Percentiles rank a stretch among this genome's conserved stretches.
Conservation (phyloP, 345 rosid genomes). For the Schrenkiella parvula region DNA sequence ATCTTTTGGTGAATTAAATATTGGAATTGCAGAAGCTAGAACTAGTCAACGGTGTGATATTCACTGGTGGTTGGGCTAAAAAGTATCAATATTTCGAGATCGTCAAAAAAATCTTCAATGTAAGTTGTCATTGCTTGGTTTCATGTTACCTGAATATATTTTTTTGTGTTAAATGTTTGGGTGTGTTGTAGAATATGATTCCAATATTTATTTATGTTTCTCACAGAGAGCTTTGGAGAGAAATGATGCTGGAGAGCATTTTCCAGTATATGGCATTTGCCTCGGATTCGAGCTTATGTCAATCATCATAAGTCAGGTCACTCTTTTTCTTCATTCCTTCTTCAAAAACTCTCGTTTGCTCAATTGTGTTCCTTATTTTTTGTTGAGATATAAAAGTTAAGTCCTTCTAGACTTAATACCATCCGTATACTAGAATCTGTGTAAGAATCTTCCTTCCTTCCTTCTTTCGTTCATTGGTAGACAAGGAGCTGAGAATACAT, state of each 20-base stretch:
- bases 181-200: not conserved
- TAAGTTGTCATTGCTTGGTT: constrained; percentile 18
- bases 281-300: constrained; percentile 86
- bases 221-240: constrained; percentile 67
- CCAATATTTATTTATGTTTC: not conserved
- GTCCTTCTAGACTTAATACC: not conserved
- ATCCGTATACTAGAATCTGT: not conserved
- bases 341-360: not conserved
- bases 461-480: not conserved
- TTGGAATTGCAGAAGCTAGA: constrained; percentile 60
- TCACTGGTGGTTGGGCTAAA: constrained; percentile 94
- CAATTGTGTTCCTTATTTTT: not conserved
- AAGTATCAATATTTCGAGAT: constrained; percentile 47
- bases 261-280: constrained; percentile 75
- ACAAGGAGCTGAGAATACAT: not conserved
- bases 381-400: not conserved
- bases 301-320: constrained; percentile 76
- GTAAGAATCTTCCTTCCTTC: not conserved
- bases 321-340: not conserved
- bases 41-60: constrained; percentile 75
- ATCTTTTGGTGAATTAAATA: not conserved
- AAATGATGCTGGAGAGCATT: constrained; percentile 75
- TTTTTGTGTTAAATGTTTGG: not conserved
- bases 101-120: constrained; percentile 49
- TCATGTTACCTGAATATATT: not conserved